phyloP scores from a whole-genome alignment of 176 grass and related monocot species.

The Thinopyrum elongatum region DNA sequence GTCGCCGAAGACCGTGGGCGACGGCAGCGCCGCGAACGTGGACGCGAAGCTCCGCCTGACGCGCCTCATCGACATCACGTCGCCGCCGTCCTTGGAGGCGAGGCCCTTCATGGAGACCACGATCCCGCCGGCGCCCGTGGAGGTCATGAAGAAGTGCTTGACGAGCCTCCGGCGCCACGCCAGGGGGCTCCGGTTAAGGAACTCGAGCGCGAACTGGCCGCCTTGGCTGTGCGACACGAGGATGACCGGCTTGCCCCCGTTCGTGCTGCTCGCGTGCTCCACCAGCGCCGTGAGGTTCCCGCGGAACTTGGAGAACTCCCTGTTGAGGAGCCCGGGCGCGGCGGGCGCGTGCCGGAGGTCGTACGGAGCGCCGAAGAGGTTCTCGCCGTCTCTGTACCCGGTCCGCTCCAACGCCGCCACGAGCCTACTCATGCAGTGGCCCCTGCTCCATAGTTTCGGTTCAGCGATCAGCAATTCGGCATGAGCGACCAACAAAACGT shows the following conservation, averaged over 20 bases:
- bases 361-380: conserved; percentile 44
- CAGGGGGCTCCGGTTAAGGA: conserved; percentile 31
- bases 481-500: too few relatives aligned
- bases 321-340: not conserved
- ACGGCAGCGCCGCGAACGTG: not conserved
- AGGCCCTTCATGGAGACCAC: not conserved
- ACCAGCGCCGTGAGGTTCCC: not conserved
- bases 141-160: conserved; percentile 37
- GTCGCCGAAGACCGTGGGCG: not conserved
- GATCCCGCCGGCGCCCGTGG: not conserved
- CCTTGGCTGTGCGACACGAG: conserved; percentile 22
- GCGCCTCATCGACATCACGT: not conserved
- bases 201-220: conserved; percentile 8
- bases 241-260: not conserved
- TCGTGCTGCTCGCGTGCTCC: not conserved
- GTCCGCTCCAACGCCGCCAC: not conserved
- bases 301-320: not conserved
- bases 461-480: too few relatives aligned
- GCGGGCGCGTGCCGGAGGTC: conserved; percentile 36
- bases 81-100: not conserved
- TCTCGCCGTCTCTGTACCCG: conserved; percentile 30
- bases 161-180: conserved; percentile 25
- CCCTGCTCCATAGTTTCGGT: not conserved
- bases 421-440: not conserved
- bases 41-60: not conserved